These are phyloP conservation scores for Hypoxylon intermedium DNA, from an alignment of 495 filamentous ascomycete genomes.

Conservation along the genomic window DNA sequence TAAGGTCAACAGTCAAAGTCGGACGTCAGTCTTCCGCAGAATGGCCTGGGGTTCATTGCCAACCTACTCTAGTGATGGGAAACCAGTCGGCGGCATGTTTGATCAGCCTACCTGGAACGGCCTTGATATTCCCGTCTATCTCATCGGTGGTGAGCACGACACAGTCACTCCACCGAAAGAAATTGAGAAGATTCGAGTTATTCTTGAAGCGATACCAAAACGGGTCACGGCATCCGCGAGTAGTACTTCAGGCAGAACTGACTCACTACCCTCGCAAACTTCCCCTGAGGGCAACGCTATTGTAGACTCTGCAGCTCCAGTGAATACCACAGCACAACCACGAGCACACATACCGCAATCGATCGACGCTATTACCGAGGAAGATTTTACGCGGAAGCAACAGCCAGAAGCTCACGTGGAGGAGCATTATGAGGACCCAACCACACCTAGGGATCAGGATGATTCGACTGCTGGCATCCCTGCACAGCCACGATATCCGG, in stretches of 20 bases:
- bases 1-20: conserved; percentile 83
- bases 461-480: conserved; percentile 47
- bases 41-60: conserved; percentile 79
- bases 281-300: conserved; percentile 38
- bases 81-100: conserved; percentile 69
- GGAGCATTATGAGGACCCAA: conserved; percentile 56
- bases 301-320: conserved; percentile 56
- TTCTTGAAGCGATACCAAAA: conserved; percentile 35
- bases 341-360: conserved; percentile 35
- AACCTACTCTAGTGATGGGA: conserved; percentile 53
- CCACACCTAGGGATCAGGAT: conserved; percentile 49
- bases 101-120: conserved; percentile 75
- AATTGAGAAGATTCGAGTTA: conserved; percentile 67
- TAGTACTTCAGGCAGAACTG: conserved; percentile 3
- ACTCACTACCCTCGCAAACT: conserved; percentile 4
- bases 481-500: conserved; percentile 48
- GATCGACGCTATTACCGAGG: conserved; percentile 46
- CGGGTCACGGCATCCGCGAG: neutral
- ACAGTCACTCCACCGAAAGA: conserved; percentile 73
- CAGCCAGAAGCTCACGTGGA: conserved; percentile 26
- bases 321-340: conserved; percentile 44
- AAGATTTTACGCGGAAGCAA: conserved; percentile 41
- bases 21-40: conserved; percentile 79
- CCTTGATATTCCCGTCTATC: conserved; percentile 73
- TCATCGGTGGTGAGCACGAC: conserved; percentile 82